Percentiles rank a stretch among this genome's conserved stretches.
These are phyloP conservation scores for Macrophomina pseudophaseolina DNA, from an alignment of 2,329 filamentous ascomycete genomes.

Conservation along the genomic window DNA sequence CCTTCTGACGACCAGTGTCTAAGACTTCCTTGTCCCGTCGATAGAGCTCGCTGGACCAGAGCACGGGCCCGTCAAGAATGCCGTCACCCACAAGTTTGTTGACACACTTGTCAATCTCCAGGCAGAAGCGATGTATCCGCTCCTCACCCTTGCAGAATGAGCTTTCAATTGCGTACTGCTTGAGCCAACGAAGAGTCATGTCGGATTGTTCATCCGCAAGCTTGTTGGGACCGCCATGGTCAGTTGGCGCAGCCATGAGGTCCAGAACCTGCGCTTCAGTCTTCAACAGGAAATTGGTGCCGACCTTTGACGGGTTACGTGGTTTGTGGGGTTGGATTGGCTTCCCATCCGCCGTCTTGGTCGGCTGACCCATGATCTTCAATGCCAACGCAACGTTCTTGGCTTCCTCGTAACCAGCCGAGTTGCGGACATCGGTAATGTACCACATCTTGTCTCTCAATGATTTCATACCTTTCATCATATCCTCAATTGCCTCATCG, in stretches of 20 bases:
- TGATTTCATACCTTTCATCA: slow-evolving; percentile 74
- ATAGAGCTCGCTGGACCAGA: slow-evolving; percentile 93
- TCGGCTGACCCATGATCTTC: slow-evolving; percentile 79
- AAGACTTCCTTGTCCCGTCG: slow-evolving; percentile 73
- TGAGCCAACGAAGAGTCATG: slow-evolving; percentile 81
- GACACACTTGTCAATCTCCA: slow-evolving; percentile 86
- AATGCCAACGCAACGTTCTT: slow-evolving; percentile 84
- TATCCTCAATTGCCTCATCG: slow-evolving; percentile 73
- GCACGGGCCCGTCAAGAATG: slow-evolving; percentile 80
- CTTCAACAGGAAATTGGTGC: slow-evolving; percentile 71
- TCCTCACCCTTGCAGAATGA: slow-evolving; percentile 90
- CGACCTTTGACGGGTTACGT: slow-evolving; percentile 52
- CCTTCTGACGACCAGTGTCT: slow-evolving; percentile 56
- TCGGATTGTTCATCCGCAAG: slow-evolving; percentile 94
- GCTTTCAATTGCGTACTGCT: slow-evolving; percentile 82
- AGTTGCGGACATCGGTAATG: slow-evolving; percentile 89
- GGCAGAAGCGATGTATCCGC: slow-evolving; percentile 89
- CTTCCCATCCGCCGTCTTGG: slow-evolving; percentile 48
- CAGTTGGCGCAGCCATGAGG: slow-evolving; percentile 78
- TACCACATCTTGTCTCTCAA: slow-evolving; percentile 99
- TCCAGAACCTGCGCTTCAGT: slow-evolving; percentile 87
- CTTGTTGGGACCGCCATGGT: slow-evolving; percentile 91
- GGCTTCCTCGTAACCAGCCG: slow-evolving; percentile 84
- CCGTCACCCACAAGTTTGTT: slow-evolving; percentile 84
- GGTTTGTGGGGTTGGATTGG: slow-evolving; percentile 46